Base-by-base conservation (phyloP, 139 green algal genomes). In the Chlorokybus atmophyticus region DNA sequence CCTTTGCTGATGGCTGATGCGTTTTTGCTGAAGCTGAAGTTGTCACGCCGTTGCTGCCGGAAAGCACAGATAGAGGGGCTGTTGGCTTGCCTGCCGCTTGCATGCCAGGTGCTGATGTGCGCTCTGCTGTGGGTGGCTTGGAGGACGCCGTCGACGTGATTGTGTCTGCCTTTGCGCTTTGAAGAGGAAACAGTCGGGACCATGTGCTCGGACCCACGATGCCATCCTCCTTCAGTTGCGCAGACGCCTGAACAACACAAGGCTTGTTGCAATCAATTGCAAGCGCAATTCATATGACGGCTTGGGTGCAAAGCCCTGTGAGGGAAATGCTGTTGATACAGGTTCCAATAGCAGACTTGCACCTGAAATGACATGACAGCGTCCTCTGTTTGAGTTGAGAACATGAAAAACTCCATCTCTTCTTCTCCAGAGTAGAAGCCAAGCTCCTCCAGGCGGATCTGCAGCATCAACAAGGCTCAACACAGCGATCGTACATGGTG, bases 311-410 rank as follows among this genome's bases (percentile, higher is more conserved):
- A 17, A 55, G 17, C 49, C 49, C 19, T 19, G 17, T 19, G 19
- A 55, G 17, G 19, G 19, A 56, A 59, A 56, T n/a, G n/a, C n/a
- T n/a, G n/a, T n/a, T n/a, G n/a, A n/a, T n/a, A n/a, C n/a, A n/a
- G n/a, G n/a, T n/a, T n/a, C n/a, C 28, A 59, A 51, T 50, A 5
- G 51, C 29, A 59, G 24, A 51, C 19, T 40, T 55, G 4, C 19
- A 59, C 51, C 51, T 59, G 51, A 24, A 25, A 59, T 29, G 51
- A 50, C 39, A 50, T 59, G 39, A 59, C 29, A 5, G 51, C 51
- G 29, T 27, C 35, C 51, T 59, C 51, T 25, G 51, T 59, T 5
- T 51, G 26, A 6, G 28, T 24, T 56, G 29, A 47, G 6, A 59
- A 59, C 6, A 41, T 54, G 39, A 29, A 6, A 59, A 54, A 54